phyloP scores from a whole-genome alignment of 768 basidiomycete species.

The Fibroporia radiculosa region DNA sequence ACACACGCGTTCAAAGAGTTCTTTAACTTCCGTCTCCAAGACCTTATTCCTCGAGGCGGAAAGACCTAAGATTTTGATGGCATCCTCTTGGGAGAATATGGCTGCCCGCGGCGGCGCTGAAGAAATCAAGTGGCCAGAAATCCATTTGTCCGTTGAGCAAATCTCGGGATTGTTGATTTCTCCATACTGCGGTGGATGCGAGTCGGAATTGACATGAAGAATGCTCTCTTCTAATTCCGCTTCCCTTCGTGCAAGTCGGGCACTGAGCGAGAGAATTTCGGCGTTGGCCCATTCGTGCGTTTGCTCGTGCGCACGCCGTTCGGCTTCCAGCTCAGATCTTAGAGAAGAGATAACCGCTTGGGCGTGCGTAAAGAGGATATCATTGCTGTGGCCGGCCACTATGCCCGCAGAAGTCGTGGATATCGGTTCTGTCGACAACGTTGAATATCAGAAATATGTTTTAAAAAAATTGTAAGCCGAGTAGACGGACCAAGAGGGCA shows the following conservation, averaged over 20 bases:
- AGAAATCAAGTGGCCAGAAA: too few species aligned
- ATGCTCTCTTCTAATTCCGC: slow-evolving; percentile 39
- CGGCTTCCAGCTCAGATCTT: slow-evolving; percentile 35
- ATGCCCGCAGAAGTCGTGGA: not conserved
- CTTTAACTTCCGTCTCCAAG: slow-evolving; percentile 37
- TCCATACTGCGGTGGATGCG: too few species aligned
- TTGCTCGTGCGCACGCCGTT: slow-evolving; percentile 35
- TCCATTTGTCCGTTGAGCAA: too few species aligned
- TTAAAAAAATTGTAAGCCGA: not conserved
- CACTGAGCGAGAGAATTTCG: slow-evolving; percentile 38
- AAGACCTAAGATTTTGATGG: slow-evolving; percentile 31
- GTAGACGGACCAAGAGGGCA: slow-evolving; percentile 34
- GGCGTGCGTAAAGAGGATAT: slow-evolving; percentile 30
- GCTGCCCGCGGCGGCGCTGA: not conserved
- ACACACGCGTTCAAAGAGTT: slow-evolving; percentile 29
- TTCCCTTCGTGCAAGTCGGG: slow-evolving; percentile 50
- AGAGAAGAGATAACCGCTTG: slow-evolving; percentile 33
- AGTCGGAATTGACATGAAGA: slow-evolving; percentile 7
- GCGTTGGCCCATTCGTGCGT: slow-evolving; percentile 32
- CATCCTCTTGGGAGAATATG: slow-evolving; percentile 25
- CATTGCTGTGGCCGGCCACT: not conserved
- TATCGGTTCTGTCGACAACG: not conserved
- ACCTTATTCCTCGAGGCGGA: slow-evolving; percentile 33
- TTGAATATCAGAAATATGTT: slow-evolving; percentile 3
- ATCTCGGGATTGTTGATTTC: too few species aligned